A percentile compares a stretch with the other conserved stretches of the same genome.
These are phyloP conservation scores for Cryptococcus amylolentus DNA, from an alignment of 1,284 basidiomycete species.

Conservation along the genomic window DNA sequence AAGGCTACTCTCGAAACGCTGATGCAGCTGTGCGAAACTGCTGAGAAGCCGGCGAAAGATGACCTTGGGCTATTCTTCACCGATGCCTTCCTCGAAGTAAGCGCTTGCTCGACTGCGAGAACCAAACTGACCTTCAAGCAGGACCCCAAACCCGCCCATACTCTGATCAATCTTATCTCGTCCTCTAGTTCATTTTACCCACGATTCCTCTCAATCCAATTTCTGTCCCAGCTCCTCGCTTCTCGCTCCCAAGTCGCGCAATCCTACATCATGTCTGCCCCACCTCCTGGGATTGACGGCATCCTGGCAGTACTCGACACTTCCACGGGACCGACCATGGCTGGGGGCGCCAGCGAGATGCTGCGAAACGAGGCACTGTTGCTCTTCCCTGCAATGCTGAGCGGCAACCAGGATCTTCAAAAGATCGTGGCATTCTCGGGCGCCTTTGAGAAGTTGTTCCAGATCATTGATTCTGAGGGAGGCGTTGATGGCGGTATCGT, in stretches of 20 bases:
- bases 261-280: constrained; percentile 67
- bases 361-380: constrained; percentile 65
- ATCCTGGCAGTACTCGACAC: constrained; percentile 44
- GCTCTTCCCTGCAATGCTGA: constrained; percentile 75
- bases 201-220: constrained; percentile 80
- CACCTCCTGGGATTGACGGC: constrained; percentile 45
- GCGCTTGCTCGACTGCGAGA: background rate
- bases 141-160: constrained; percentile 64
- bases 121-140: constrained; percentile 6
- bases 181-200: constrained; percentile 66
- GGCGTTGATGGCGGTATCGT: constrained; percentile 88
- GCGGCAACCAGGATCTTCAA: constrained; percentile 89
- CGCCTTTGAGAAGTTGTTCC: constrained; percentile 92
- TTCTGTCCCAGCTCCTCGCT: constrained; percentile 72
- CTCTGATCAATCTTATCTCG: constrained; percentile 71
- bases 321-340: constrained; percentile 18
- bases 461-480: constrained; percentile 79
- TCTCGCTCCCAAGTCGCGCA: constrained; percentile 79
- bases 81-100: constrained; percentile 45
- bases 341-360: constrained; percentile 48
- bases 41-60: constrained; percentile 50
- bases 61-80: constrained; percentile 52
- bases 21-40: constrained; percentile 51
- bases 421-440: constrained; percentile 97
- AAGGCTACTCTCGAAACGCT: constrained; percentile 87